Conservation (phyloP, 805 yeast genomes). For the Sungouiozyma intestinalis region DNA sequence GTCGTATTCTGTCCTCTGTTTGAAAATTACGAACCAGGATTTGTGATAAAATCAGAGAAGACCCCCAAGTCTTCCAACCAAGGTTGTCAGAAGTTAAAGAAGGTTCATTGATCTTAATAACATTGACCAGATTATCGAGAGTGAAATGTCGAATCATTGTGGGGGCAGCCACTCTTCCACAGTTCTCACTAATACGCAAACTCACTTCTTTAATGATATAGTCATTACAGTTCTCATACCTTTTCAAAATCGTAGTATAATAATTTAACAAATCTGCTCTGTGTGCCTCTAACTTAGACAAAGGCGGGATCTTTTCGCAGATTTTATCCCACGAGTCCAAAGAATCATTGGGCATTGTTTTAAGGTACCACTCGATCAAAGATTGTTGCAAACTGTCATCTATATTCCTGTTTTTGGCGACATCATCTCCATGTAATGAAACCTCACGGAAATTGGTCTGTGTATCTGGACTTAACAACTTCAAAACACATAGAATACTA, state of each 20-base stretch:
- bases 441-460: constrained; percentile 40
- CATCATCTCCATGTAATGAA: constrained; percentile 19
- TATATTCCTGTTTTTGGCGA: constrained; percentile 26
- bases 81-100: constrained; percentile 76
- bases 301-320: constrained; percentile 22
- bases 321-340: constrained; percentile 19
- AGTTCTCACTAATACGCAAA: constrained; percentile 59
- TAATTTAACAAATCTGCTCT: constrained; percentile 36
- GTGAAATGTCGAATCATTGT: constrained; percentile 50
- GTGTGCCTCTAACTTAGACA: constrained; percentile 34
- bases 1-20: not conserved
- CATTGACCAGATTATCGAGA: constrained; percentile 30
- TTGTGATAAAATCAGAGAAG: constrained; percentile 59
- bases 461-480: constrained; percentile 38
- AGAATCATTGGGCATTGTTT: constrained; percentile 27
- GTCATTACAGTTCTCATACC: not conserved
- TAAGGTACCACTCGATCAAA: constrained; percentile 37
- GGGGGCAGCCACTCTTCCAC: constrained; percentile 81
- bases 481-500: constrained; percentile 36
- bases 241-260: constrained; percentile 35
- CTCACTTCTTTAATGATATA: constrained; percentile 47
- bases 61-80: constrained; percentile 96
- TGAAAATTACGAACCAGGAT: constrained; percentile 32
- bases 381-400: constrained; percentile 13
- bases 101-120: constrained; percentile 55